phyloP scores from a whole-genome alignment of 306 rosid genomes.

The Cyclanthera cordifolia region DNA sequence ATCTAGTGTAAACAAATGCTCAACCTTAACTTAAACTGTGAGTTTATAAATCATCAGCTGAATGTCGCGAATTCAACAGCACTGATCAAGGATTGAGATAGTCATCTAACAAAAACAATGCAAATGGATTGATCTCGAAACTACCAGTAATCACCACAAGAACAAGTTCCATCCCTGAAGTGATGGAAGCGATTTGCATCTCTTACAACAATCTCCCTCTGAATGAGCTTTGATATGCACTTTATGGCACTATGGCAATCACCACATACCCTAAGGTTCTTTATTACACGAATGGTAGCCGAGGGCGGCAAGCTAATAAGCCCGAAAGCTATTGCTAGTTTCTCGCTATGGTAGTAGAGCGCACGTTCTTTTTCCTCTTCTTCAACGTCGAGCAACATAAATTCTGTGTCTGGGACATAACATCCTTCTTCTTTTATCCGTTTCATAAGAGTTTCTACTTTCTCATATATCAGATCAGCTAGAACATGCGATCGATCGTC shows the following conservation, averaged over 20 bases:
- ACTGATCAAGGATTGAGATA: not conserved
- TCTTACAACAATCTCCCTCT: constrained; percentile 52
- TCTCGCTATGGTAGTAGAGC: constrained; percentile 51
- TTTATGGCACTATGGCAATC: constrained; percentile 73
- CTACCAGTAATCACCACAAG: constrained; percentile 58
- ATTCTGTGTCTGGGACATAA: constrained; percentile 55
- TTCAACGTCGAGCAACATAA: constrained; percentile 51
- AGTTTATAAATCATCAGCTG: not conserved
- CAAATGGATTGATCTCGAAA: not conserved
- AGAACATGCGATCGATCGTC: constrained; percentile 61
- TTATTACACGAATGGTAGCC: constrained; percentile 44
- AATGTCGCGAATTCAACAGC: not conserved
- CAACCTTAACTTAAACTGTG: not conserved
- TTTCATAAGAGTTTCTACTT: constrained; percentile 45
- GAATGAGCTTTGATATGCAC: constrained; percentile 40
- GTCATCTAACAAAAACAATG: not conserved
- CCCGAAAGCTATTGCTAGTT: constrained; percentile 52
- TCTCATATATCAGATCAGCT: constrained; percentile 37
- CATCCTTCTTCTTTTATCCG: constrained; percentile 43
- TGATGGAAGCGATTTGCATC: constrained; percentile 76
- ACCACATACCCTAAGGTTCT: constrained; percentile 68
- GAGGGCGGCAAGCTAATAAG: constrained; percentile 41
- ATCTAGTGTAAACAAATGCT: not conserved
- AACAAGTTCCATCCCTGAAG: constrained; percentile 38
- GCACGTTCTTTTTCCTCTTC: constrained; percentile 59